A percentile compares a stretch with the other conserved stretches of the same genome.
Evolutionary conservation across 106 monocot genomes (phyloP).

Genomic region (Iris macrosiphon): DNA sequence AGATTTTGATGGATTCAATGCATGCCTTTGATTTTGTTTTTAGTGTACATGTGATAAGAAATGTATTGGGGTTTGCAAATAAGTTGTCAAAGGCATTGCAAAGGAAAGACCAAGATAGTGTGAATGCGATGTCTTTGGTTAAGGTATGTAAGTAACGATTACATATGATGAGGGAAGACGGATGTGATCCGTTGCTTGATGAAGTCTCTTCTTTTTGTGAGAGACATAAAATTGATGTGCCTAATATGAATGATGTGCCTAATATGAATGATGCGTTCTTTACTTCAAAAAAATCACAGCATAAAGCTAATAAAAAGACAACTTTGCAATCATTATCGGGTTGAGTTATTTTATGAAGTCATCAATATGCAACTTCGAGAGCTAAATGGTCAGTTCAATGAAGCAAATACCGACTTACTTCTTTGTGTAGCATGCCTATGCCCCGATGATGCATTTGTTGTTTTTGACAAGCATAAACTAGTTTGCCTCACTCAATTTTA

Average conservation of each 20-base stretch:
- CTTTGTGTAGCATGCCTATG: no score
- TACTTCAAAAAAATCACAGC: background rate
- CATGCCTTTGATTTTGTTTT: constrained; percentile 4
- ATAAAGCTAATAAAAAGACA: background rate
- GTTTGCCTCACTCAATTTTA: no score
- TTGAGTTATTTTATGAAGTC: no score
- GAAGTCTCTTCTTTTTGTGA: background rate
- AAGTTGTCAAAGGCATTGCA: no score
- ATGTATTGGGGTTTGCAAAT: no score
- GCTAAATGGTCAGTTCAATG: background rate
- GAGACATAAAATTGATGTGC: background rate
- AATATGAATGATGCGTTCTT: no score
- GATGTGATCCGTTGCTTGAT: background rate
- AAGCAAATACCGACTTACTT: no score
- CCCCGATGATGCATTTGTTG: background rate
- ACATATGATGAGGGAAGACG: no score
- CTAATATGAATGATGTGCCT: background rate
- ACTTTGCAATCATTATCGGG: background rate
- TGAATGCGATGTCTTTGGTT: background rate
- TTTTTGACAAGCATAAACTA: background rate
- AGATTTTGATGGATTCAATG: background rate
- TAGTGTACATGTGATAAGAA: no score
- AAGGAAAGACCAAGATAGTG: constrained; percentile 4
- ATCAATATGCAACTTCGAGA: no score
- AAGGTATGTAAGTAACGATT: no score